These are phyloP conservation scores for Lactifluus volemus DNA, from an alignment of 768 basidiomycete genomes.

Conservation along the genomic window DNA sequence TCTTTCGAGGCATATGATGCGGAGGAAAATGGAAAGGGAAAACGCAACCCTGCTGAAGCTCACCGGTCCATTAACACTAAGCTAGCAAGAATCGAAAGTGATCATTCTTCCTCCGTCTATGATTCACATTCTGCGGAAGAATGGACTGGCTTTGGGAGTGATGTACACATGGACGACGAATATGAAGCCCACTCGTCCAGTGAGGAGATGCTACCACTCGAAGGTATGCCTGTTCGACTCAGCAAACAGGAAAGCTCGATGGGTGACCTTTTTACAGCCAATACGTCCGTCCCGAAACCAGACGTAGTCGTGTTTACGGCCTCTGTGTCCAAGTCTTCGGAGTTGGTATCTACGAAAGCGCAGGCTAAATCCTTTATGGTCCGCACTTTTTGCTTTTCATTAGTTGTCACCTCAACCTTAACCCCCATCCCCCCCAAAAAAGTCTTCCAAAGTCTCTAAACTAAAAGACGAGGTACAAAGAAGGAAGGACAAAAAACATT, in stretches of 20 bases:
- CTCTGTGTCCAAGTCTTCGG: slow-evolving; percentile 20
- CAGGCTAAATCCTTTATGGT: slow-evolving; percentile 74
- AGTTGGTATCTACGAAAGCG: slow-evolving; percentile 28
- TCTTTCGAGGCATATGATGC: slow-evolving; percentile 29
- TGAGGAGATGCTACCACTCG: not conserved
- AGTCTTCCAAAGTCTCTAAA: slow-evolving; percentile 76
- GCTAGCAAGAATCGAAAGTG: not conserved
- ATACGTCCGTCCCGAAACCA: slow-evolving; percentile 26
- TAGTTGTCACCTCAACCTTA: slow-evolving; percentile 2
- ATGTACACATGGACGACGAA: slow-evolving; percentile 4
- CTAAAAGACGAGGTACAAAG: slow-evolving; percentile 28
- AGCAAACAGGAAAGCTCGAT: not conserved
- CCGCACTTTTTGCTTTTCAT: slow-evolving; percentile 15
- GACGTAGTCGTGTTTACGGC: slow-evolving; percentile 55
- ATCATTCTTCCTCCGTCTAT: not conserved
- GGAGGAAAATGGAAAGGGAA: slow-evolving; percentile 21
- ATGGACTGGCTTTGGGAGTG: slow-evolving; percentile 33
- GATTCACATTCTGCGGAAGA: slow-evolving; percentile 27
- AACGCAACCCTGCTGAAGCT: not conserved
- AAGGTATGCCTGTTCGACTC: slow-evolving; percentile 5
- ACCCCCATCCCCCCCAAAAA: not conserved
- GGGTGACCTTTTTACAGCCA: slow-evolving; percentile 38
- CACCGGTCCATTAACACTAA: not conserved
- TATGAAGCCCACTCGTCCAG: slow-evolving; percentile 3
- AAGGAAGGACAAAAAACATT: slow-evolving; percentile 22